Evolutionary conservation across 108 stramenopile genomes (phyloP).

Genomic region (Epithemia pelagica): DNA sequence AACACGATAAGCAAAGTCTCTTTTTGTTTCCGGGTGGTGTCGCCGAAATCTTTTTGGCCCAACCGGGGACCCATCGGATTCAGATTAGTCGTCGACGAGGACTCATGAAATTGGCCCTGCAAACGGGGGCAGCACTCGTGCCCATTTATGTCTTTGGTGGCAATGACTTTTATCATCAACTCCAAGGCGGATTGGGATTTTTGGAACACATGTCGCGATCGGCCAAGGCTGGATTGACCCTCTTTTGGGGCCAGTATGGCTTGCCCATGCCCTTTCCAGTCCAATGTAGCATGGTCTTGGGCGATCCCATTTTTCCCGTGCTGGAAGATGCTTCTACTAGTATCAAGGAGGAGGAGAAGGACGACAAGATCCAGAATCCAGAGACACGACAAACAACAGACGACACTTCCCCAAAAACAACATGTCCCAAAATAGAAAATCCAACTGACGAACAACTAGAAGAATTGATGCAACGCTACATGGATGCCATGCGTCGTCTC

Average conservation of each 20-base stretch:
- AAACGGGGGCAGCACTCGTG: slow-evolving; percentile 46
- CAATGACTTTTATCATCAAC: slow-evolving; percentile 35
- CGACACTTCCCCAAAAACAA: not conserved
- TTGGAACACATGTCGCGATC: slow-evolving; percentile 29
- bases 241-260: slow-evolving; percentile 33
- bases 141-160: slow-evolving; percentile 55
- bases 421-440: not conserved
- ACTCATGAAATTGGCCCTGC: slow-evolving; percentile 47
- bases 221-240: slow-evolving; percentile 31
- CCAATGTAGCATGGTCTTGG: slow-evolving; percentile 27
- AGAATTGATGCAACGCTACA: slow-evolving; percentile 3
- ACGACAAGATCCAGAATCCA: not conserved
- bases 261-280: slow-evolving; percentile 33
- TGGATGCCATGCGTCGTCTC: not conserved
- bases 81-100: slow-evolving; percentile 30
- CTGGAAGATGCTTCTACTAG: not conserved
- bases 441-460: not conserved
- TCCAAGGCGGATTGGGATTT: slow-evolving; percentile 24
- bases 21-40: slow-evolving; percentile 46
- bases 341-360: not conserved
- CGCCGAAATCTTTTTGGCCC: slow-evolving; percentile 41
- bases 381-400: not conserved
- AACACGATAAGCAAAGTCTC: slow-evolving; percentile 8
- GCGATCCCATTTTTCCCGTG: slow-evolving; percentile 28
- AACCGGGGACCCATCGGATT: slow-evolving; percentile 30